phyloP scores from a whole-genome alignment of 1,284 basidiomycete species.

The Hypsizygus ulmarius region DNA sequence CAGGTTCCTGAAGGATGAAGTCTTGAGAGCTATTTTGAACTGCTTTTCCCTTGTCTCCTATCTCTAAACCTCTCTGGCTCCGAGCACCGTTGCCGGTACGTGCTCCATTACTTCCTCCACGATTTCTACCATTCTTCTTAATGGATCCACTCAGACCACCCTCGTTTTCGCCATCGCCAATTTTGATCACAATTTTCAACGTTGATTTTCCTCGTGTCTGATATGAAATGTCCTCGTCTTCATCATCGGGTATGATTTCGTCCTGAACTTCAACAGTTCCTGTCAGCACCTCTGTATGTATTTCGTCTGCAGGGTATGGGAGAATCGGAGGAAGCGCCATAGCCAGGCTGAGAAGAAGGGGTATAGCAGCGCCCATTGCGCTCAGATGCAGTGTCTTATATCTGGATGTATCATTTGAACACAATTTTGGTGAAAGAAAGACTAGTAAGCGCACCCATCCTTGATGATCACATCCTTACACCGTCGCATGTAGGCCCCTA shows the following conservation, averaged over 20 bases:
- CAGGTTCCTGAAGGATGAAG: constrained; percentile 34
- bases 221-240: constrained; percentile 67
- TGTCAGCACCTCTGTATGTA: constrained; percentile 68
- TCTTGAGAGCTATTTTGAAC: constrained; percentile 9
- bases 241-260: constrained; percentile 74
- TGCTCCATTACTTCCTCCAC: constrained; percentile 22
- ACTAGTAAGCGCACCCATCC: constrained; percentile 59
- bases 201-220: constrained; percentile 69
- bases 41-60: constrained; percentile 10
- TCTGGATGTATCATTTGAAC: constrained; percentile 36
- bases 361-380: constrained; percentile 87
- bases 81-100: constrained; percentile 5
- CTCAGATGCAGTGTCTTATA: constrained; percentile 75
- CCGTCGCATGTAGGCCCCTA: constrained; percentile 75
- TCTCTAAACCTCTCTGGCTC: neutral
- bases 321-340: constrained; percentile 74
- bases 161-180: constrained; percentile 56
- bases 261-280: constrained; percentile 79
- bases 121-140: constrained; percentile 28
- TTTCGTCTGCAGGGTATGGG: constrained; percentile 64
- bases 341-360: constrained; percentile 71
- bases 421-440: neutral
- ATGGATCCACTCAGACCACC: constrained; percentile 24
- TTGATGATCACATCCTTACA: constrained; percentile 76
- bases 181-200: constrained; percentile 55